Conservation (phyloP, 768 basidiomycete species). For the Hypholoma sublateritium region DNA sequence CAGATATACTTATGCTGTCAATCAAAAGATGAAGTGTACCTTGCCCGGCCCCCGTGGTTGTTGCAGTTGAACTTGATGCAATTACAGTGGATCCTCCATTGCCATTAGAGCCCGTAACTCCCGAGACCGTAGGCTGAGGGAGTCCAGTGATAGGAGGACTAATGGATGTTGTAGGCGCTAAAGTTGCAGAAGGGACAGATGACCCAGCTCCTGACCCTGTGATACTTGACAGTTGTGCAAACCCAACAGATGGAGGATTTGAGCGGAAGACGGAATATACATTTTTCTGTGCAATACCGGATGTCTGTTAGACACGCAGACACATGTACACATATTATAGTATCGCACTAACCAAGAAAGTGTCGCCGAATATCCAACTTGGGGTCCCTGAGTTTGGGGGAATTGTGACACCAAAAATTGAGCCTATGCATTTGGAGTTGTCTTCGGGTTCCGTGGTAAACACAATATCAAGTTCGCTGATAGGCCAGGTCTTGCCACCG, state of each 20-base stretch:
- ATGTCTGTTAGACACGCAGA: not conserved
- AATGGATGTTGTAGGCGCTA: not conserved
- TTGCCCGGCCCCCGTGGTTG: not conserved
- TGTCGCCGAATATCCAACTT: conserved; percentile 68
- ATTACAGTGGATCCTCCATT: not conserved
- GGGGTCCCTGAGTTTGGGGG: conserved; percentile 42
- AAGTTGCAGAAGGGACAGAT: not conserved
- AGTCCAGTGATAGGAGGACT: not conserved
- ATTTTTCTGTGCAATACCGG: conserved; percentile 40
- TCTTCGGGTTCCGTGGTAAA: conserved; percentile 47
- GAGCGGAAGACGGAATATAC: conserved; percentile 52
- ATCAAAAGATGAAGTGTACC: not conserved
- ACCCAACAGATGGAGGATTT: conserved; percentile 48
- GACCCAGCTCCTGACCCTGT: conserved; percentile 2
- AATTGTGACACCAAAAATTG: conserved; percentile 65
- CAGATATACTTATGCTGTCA: not conserved
- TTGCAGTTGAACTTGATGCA: not conserved
- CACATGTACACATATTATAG: too few relatives aligned
- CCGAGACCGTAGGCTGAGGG: not conserved
- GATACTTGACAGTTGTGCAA: conserved; percentile 48
- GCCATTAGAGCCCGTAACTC: not conserved
- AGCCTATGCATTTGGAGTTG: conserved; percentile 52
- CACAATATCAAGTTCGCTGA: conserved; percentile 77
- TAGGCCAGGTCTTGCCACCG: conserved; percentile 77
- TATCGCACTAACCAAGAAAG: conserved; percentile 55